phyloP scores from a whole-genome alignment of 345 rosid species.

The Camelina sativa region DNA sequence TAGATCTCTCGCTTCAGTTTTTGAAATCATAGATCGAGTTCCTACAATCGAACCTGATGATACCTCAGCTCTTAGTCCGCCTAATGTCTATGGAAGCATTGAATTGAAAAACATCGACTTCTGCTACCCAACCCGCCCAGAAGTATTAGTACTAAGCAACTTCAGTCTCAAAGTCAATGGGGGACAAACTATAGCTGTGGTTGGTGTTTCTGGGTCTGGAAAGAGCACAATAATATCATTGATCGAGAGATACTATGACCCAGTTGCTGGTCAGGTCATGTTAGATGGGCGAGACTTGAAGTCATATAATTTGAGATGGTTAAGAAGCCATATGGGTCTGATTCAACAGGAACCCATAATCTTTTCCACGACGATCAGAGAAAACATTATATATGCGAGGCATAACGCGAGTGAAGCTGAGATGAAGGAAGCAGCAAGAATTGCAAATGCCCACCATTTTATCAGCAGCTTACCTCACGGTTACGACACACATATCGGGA shows the following conservation, averaged over 20 bases:
- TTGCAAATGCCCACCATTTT: slow-evolving; percentile 99
- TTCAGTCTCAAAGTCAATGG: slow-evolving; percentile 94
- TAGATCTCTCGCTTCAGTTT: slow-evolving; percentile 86
- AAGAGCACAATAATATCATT: slow-evolving; percentile 96
- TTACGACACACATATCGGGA: slow-evolving; percentile 96
- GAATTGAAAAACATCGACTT: slow-evolving; percentile 96
- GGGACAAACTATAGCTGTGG: slow-evolving; percentile 98
- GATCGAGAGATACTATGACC: slow-evolving; percentile 95
- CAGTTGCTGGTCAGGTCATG: slow-evolving; percentile 95
- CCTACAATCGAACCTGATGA: slow-evolving; percentile 98
- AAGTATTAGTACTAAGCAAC: slow-evolving; percentile 90
- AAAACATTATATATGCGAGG: slow-evolving; percentile 96
- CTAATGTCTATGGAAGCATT: slow-evolving; percentile 95
- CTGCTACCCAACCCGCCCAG: slow-evolving; percentile 93
- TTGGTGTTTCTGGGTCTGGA: slow-evolving; percentile 99
- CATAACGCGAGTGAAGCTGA: slow-evolving; percentile 98
- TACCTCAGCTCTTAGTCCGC: slow-evolving; percentile 82
- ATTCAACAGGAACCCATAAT: slow-evolving; percentile 98
- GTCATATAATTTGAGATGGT: slow-evolving; percentile 89
- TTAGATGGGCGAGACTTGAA: slow-evolving; percentile 92
- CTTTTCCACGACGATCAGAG: slow-evolving; percentile 93
- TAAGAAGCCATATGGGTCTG: slow-evolving; percentile 94
- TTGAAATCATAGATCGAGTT: slow-evolving; percentile 94
- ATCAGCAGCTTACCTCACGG: slow-evolving; percentile 98
- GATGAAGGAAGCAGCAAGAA: slow-evolving; percentile 98